phyloP scores from a whole-genome alignment of 148 eudicot genomes.

The Spergularia marina region DNA sequence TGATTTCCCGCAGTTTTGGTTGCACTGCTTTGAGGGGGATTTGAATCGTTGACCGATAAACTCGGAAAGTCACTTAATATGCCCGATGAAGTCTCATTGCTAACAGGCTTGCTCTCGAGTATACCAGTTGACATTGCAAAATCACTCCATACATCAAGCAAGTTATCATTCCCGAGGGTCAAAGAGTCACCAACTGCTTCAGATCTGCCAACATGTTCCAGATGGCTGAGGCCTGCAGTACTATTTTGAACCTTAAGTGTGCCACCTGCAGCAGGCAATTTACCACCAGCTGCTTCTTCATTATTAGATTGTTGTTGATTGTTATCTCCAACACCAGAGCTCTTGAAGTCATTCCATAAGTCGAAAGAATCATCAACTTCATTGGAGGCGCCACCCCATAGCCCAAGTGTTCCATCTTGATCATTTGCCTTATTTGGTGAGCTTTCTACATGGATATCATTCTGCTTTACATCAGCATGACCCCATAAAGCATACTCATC shows the following conservation, averaged over 20 bases:
- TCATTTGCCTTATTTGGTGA: background rate
- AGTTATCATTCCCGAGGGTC: slow-evolving; percentile 8
- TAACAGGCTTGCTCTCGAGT: slow-evolving; percentile 10
- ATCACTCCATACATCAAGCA: slow-evolving; percentile 27
- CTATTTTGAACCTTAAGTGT: slow-evolving; percentile 51
- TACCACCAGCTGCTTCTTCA: slow-evolving; percentile 20
- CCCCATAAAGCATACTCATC: slow-evolving; percentile 24
- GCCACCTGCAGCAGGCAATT: slow-evolving; percentile 25
- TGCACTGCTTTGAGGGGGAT: slow-evolving; percentile 22
- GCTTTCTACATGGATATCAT: slow-evolving; percentile 12
- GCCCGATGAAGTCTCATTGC: slow-evolving; percentile 17
- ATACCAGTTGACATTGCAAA: slow-evolving; percentile 12
- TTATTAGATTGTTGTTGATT: slow-evolving; percentile 19
- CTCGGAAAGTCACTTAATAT: slow-evolving; percentile 28
- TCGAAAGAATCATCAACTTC: slow-evolving; percentile 43
- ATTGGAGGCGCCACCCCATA: slow-evolving; percentile 33
- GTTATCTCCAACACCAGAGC: slow-evolving; percentile 18
- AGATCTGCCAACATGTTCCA: slow-evolving; percentile 8
- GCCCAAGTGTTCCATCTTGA: slow-evolving; percentile 41
- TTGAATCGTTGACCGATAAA: slow-evolving; percentile 12
- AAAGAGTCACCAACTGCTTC: slow-evolving; percentile 7
- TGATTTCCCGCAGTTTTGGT: slow-evolving; percentile 17
- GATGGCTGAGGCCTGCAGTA: slow-evolving; percentile 32
- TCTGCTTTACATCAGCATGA: slow-evolving; percentile 3
- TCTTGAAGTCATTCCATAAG: slow-evolving; percentile 51